Conservation (phyloP, 495 filamentous ascomycete species). For the Tuber brumale region DNA sequence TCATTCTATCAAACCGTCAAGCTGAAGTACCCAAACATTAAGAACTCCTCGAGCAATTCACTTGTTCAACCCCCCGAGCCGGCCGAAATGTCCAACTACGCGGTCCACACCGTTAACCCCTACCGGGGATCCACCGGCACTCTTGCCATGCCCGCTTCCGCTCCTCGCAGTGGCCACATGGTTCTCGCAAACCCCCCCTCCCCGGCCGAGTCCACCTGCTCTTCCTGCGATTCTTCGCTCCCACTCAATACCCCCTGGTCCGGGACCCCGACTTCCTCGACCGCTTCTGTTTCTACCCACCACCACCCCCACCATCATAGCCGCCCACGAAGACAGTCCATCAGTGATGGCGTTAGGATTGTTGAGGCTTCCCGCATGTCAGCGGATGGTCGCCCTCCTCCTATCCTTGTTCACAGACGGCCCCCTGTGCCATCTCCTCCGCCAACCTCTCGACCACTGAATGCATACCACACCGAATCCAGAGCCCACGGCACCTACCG, state of each 20-base stretch:
- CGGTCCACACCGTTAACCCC: conserved; percentile 20
- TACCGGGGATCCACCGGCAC: conserved; percentile 38
- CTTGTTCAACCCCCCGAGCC: conserved; percentile 9
- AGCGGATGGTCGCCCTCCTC: conserved; percentile 21
- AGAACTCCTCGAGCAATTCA: background rate
- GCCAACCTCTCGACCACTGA: conserved; percentile 12
- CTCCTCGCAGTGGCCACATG: conserved; percentile 18
- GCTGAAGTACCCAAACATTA: background rate
- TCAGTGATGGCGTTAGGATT: conserved; percentile 13
- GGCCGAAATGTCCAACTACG: conserved; percentile 24
- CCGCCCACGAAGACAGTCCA: background rate
- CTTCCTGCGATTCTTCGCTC: conserved; percentile 36
- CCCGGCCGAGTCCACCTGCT: conserved; percentile 31
- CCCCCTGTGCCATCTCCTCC: conserved; percentile 7
- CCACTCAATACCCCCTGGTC: conserved; percentile 40
- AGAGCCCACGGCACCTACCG: conserved; percentile 10
- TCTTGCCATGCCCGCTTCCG: conserved; percentile 20
- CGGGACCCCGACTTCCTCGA: conserved; percentile 15
- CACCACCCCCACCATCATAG: conserved; percentile 2
- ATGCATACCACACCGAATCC: conserved; percentile 14
- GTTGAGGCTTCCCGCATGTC: conserved; percentile 24
- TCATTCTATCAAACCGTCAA: conserved; percentile 2
- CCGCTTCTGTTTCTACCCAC: background rate
- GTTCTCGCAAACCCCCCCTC: conserved; percentile 25
- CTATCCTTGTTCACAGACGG: conserved; percentile 14